phyloP scores from a whole-genome alignment of 495 filamentous ascomycete genomes.

The Penicillium nucicola region DNA sequence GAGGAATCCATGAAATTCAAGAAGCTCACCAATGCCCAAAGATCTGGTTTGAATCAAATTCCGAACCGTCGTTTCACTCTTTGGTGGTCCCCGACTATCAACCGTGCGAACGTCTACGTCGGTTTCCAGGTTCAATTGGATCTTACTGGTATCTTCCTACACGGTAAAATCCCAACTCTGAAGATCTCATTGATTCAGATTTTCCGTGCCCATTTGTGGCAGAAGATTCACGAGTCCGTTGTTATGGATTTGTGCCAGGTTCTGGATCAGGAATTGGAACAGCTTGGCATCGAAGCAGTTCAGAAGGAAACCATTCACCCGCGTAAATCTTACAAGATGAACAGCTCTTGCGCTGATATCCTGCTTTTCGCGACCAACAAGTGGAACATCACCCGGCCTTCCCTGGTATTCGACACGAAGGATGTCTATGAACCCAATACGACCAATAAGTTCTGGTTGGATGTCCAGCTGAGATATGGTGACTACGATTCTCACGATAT shows the following conservation, averaged over 20 bases:
- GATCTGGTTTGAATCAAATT: constrained; percentile 98
- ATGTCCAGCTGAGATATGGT: constrained; percentile 96
- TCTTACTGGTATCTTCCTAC: constrained; percentile 98
- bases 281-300: constrained; percentile 94
- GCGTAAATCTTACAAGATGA: constrained; percentile 99
- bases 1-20: constrained; percentile 85
- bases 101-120: constrained; percentile 58
- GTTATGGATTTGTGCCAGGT: constrained; percentile 99
- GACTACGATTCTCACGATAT: constrained; percentile 99
- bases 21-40: constrained; percentile 97
- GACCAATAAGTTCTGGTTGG: constrained; percentile 99
- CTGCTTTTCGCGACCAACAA: constrained; percentile 97
- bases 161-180: constrained; percentile 97
- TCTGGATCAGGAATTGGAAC: constrained; percentile 97
- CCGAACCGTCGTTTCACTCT: constrained; percentile 98
- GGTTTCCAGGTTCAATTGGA: constrained; percentile 99
- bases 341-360: constrained; percentile 98
- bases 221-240: constrained; percentile 99
- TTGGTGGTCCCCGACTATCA: constrained; percentile 91
- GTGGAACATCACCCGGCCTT: constrained; percentile 95
- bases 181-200: constrained; percentile 99
- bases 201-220: constrained; percentile 99
- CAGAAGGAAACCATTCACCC: constrained; percentile 99
- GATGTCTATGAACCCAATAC: constrained; percentile 93
- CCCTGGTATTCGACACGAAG: constrained; percentile 92